phyloP scores from a whole-genome alignment of 768 basidiomycete species.

The Tylopilus sp. region DNA sequence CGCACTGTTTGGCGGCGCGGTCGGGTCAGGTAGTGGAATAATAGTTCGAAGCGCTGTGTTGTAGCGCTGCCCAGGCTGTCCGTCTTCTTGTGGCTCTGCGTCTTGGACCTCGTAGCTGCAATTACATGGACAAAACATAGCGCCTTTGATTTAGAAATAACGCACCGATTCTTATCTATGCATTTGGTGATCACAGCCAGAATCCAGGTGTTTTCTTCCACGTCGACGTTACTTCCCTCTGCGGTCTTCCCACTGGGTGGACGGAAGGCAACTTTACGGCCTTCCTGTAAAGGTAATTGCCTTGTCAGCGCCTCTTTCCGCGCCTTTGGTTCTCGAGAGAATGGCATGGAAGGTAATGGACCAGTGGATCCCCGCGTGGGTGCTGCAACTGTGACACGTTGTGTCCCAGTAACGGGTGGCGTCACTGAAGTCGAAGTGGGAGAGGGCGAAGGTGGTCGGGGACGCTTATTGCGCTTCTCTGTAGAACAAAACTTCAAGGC shows the following conservation, averaged over 20 bases:
- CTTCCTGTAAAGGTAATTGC: slow-evolving; percentile 67
- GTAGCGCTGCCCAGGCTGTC: slow-evolving; percentile 67
- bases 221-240: slow-evolving; percentile 48
- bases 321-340: slow-evolving; percentile 64
- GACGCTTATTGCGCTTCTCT: slow-evolving; percentile 81
- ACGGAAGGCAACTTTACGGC: slow-evolving; percentile 80
- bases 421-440: slow-evolving; percentile 46
- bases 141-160: neutral
- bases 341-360: slow-evolving; percentile 45
- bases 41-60: slow-evolving; percentile 67
- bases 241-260: slow-evolving; percentile 55
- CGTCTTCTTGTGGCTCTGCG: slow-evolving; percentile 78
- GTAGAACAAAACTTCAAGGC: slow-evolving; percentile 1
- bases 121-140: neutral
- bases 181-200: slow-evolving; percentile 71
- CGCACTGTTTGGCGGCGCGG: slow-evolving; percentile 51
- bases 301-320: slow-evolving; percentile 58
- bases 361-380: slow-evolving; percentile 55
- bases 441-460: slow-evolving; percentile 65
- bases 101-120: slow-evolving; percentile 83
- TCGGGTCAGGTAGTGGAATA: slow-evolving; percentile 78
- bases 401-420: slow-evolving; percentile 20
- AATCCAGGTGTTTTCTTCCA: slow-evolving; percentile 64
- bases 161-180: slow-evolving; percentile 69
- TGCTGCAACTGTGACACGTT: slow-evolving; percentile 13